Evolutionary conservation across 2,329 filamentous ascomycete species (phyloP).

Genomic region (Cordyceps cateniannulata): DNA sequence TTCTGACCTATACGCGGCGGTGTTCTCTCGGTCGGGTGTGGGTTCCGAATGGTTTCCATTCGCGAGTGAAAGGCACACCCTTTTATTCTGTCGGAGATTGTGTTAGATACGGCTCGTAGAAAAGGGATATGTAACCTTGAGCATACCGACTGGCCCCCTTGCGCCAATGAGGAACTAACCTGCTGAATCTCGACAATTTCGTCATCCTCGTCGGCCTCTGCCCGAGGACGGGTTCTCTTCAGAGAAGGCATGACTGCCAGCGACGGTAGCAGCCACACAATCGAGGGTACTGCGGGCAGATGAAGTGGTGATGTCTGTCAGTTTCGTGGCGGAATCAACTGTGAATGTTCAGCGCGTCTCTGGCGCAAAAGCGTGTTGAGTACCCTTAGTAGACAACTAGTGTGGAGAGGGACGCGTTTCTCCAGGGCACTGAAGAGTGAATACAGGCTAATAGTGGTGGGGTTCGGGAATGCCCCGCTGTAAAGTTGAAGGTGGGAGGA

Average conservation of each 20-base stretch:
- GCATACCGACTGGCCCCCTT: conserved; percentile 1
- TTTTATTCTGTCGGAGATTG: background rate
- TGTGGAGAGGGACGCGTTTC: conserved; percentile 4
- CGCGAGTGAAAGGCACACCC: conserved; percentile 1
- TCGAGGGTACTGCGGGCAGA: background rate
- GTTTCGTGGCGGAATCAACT: background rate
- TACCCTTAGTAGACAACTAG: background rate
- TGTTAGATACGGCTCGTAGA: background rate
- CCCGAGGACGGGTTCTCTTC: background rate
- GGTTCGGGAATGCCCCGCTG: background rate
- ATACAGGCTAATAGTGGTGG: background rate
- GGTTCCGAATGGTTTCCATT: conserved; percentile 19
- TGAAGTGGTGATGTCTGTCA: background rate
- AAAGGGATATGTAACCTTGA: background rate
- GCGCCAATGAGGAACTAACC: conserved; percentile 3
- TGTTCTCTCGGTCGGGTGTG: conserved; percentile 18
- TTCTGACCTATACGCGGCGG: conserved; percentile 13
- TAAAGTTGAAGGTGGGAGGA: background rate
- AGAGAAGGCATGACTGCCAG: background rate
- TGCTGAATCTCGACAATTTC: background rate
- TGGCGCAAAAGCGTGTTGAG: background rate
- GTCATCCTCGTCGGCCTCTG: background rate
- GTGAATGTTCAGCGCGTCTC: background rate
- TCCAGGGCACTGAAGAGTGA: background rate
- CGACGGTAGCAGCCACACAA: background rate